Evolutionary conservation across 139 green algal species (phyloP), one percentile per base, ranked within the genome.

Genomic region (Asterochloris erici): DNA sequence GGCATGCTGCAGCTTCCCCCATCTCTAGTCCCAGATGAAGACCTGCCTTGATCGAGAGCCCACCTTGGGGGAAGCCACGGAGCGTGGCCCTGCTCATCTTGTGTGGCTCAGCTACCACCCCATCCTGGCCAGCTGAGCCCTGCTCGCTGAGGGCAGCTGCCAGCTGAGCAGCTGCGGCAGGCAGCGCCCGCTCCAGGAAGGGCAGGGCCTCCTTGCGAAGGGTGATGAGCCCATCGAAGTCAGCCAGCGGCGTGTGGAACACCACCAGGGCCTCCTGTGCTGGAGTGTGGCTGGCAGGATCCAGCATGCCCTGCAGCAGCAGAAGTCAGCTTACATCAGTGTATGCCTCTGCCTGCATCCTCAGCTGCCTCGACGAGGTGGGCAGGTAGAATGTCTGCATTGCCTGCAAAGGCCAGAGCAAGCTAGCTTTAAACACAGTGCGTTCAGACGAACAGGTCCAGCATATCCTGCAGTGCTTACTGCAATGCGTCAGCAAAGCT

Each of bases 201-300:
- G 91, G 90, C 68, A 94, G 80, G 4, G 91, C 90, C 21, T 95
- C 93, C 13, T 75, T 68, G n/a, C 90, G 77, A 66, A 96, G 84
- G 16, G 82, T 66, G 13, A 96, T 29, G 27, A 94, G 71, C 0
- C 83, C 87, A 83, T 96, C 92, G 81, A 93, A 95, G 63, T 92
- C 88, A 0, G 38, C 64, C 14, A 91, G 61, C 0, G 84, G 82
- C 6, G 87, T 74, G 0, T 19, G 69, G 68, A 93, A 94, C 4
- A 91, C 81, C 11, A 79, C 14, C 29, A 79, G 29, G 14, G 61
- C 12, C 74, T 66, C 12, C 21, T 21, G 63, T 23, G 19, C 21
- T 71, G 21, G 17, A 26, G 19, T 26, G 21, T 71, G 66, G 17
- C 2, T 71, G 66, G 21, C 19, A 71, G 66, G 38, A 54, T 54